Evolutionary conservation across 805 yeast species (phyloP).

Genomic region (Blastobotrys americana): DNA sequence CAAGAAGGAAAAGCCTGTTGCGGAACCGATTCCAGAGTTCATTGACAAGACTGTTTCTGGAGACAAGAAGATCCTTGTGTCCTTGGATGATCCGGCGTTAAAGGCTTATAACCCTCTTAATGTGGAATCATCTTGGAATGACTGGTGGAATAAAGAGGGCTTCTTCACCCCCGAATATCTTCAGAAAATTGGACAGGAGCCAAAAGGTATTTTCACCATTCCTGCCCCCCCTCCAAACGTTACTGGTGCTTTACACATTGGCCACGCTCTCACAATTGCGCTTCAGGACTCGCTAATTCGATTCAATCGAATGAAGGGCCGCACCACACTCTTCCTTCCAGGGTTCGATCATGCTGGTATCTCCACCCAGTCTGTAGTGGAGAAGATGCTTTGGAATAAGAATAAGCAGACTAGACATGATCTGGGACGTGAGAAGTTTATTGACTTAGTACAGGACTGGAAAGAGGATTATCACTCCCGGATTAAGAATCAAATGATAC

Average conservation of each 20-base stretch:
- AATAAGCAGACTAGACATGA: conserved; percentile 91
- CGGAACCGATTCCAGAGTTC: conserved; percentile 75
- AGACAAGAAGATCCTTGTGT: conserved; percentile 80
- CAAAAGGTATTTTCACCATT: conserved; percentile 79
- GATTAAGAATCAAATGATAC: conserved; percentile 76
- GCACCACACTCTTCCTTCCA: conserved; percentile 85
- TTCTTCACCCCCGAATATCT: conserved; percentile 82
- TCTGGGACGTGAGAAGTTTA: conserved; percentile 83
- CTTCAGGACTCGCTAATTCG: conserved; percentile 91
- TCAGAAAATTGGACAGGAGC: conserved; percentile 63
- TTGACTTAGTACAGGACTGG: conserved; percentile 95
- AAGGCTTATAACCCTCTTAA: conserved; percentile 89
- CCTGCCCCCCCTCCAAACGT: conserved; percentile 99
- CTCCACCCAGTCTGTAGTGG: conserved; percentile 97
- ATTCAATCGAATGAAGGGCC: conserved; percentile 95
- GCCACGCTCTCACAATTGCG: conserved; percentile 93
- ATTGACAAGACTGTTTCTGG: conserved; percentile 80
- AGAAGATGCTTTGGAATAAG: conserved; percentile 86
- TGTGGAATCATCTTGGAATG: conserved; percentile 96
- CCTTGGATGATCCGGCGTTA: conserved; percentile 85
- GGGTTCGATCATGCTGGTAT: conserved; percentile 99
- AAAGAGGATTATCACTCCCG: conserved; percentile 85
- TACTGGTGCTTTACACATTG: conserved; percentile 97
- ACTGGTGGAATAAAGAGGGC: conserved; percentile 91
- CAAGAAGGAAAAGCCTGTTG: conserved; percentile 61